A percentile compares a stretch with the other conserved stretches of the same genome.
phyloP scores from a whole-genome alignment of 129 eudicot genomes.

The Centella asiatica region DNA sequence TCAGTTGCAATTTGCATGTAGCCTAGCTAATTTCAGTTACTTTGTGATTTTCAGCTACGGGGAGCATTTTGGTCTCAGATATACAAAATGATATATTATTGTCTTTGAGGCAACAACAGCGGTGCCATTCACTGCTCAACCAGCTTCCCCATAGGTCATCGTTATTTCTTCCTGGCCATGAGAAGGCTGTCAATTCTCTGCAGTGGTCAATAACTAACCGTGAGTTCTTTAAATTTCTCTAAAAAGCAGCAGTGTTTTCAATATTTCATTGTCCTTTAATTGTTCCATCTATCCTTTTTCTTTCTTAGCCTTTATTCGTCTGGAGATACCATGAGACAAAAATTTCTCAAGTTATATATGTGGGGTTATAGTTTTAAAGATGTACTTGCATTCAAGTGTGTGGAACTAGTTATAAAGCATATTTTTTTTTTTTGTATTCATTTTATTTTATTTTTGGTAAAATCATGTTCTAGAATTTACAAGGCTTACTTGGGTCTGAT shows the following conservation, averaged over 20 bases:
- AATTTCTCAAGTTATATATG: not conserved
- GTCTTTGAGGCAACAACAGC: constrained; percentile 37
- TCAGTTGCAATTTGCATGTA: not conserved
- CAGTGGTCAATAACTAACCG: constrained; percentile 81
- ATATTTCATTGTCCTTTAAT: too few species aligned
- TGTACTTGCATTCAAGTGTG: not conserved
- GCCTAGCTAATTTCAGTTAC: constrained; percentile 2
- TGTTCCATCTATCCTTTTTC: not conserved
- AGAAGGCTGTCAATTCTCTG: constrained; percentile 61
- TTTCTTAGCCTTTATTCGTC: not conserved
- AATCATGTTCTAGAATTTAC: too few species aligned
- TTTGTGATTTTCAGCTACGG: constrained; percentile 35
- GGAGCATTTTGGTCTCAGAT: constrained; percentile 54
- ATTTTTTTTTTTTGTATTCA: too few species aligned
- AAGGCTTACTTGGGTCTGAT: too few species aligned
- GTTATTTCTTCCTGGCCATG: constrained; percentile 46
- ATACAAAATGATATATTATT: constrained; percentile 44
- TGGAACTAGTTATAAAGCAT: too few species aligned
- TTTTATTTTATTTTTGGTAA: too few species aligned
- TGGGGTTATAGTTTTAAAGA: not conserved
- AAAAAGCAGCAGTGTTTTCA: not conserved
- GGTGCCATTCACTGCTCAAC: constrained; percentile 12
- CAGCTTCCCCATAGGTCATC: constrained; percentile 36
- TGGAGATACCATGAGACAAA: not conserved
- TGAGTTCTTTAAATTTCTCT: constrained; percentile 27